phyloP scores from a whole-genome alignment of 1,284 basidiomycete species.

The Dichomitus squalens region DNA sequence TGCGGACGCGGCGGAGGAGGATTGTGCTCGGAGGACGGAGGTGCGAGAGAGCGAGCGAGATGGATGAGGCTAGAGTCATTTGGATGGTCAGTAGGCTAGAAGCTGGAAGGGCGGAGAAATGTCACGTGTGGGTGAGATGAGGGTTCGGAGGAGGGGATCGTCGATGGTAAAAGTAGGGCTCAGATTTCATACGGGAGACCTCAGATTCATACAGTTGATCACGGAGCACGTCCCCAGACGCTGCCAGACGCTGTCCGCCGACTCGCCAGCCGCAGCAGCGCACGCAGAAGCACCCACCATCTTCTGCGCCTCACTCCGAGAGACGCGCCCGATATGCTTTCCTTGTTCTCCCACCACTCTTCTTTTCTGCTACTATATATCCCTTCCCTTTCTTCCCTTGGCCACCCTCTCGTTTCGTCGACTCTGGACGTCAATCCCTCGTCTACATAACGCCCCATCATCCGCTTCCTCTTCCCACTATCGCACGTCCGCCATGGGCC shows the following conservation, averaged over 20 bases:
- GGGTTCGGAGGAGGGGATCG: slow-evolving; percentile 10
- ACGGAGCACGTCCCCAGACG: too few species aligned
- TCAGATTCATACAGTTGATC: background rate
- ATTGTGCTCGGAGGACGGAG: background rate
- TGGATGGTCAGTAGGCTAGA: background rate
- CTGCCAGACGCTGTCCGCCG: too few species aligned
- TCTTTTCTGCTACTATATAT: slow-evolving; percentile 3
- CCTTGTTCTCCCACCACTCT: background rate
- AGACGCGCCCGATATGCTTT: slow-evolving; percentile 4
- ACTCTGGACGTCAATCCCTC: background rate
- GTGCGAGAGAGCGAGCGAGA: background rate
- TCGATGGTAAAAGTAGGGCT: slow-evolving; percentile 9
- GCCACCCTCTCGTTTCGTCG: slow-evolving; percentile 4
- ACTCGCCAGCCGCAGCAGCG: background rate
- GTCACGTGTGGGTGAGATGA: slow-evolving; percentile 12
- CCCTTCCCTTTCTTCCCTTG: background rate
- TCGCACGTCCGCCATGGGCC: slow-evolving; percentile 26
- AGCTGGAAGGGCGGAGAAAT: slow-evolving; percentile 7
- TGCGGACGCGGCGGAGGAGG: slow-evolving; percentile 8
- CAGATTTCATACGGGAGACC: slow-evolving; percentile 9
- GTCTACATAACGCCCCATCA: slow-evolving; percentile 7
- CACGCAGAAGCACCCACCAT: background rate
- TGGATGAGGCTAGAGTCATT: background rate
- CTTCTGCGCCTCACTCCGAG: slow-evolving; percentile 7
- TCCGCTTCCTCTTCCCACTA: background rate